These are phyloP conservation scores for Panicum virgatum DNA, from an alignment of 202 grass and related monocot genomes.

Conservation along the genomic window DNA sequence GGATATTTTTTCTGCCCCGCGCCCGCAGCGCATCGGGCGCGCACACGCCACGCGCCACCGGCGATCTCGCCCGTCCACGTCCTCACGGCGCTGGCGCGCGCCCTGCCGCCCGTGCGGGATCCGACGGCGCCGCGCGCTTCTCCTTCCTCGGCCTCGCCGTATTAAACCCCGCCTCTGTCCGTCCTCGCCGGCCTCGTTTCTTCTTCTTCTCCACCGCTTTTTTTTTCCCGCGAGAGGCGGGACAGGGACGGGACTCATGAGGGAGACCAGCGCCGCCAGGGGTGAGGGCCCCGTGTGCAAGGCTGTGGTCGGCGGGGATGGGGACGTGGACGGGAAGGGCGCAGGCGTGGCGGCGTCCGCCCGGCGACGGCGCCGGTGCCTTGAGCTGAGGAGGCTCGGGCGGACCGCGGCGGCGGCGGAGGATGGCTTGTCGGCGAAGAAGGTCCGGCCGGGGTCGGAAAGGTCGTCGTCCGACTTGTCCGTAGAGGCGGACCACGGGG, in stretches of 20 bases:
- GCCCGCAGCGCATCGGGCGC: not conserved
- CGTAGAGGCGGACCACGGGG: not conserved
- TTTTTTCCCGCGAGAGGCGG: too few relatives aligned
- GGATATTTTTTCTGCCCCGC: not conserved
- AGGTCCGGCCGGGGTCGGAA: not conserved
- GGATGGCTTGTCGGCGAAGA: constrained; percentile 3
- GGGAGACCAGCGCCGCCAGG: not conserved
- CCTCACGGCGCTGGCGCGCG: constrained; percentile 35
- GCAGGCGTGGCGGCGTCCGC: not conserved
- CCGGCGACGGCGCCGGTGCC: constrained; percentile 16
- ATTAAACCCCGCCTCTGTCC: constrained; percentile 38
- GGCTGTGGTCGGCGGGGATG: not conserved
- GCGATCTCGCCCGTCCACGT: constrained; percentile 51
- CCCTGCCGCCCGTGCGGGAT: constrained; percentile 18
- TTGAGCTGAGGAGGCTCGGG: constrained; percentile 28
- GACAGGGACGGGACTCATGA: constrained; percentile 6
- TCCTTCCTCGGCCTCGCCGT: not conserved
- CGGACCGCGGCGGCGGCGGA: not conserved
- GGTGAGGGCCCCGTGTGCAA: constrained; percentile 26
- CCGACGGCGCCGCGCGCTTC: not conserved
- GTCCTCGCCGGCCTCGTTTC: not conserved
- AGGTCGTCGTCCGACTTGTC: too few relatives aligned
- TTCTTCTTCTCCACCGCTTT: not conserved
- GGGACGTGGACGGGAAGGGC: not conserved
- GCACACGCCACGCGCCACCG: constrained; percentile 40